These are phyloP conservation scores for Saposhnikovia divaricata DNA, from an alignment of 129 eudicot genomes.

Conservation along the genomic window DNA sequence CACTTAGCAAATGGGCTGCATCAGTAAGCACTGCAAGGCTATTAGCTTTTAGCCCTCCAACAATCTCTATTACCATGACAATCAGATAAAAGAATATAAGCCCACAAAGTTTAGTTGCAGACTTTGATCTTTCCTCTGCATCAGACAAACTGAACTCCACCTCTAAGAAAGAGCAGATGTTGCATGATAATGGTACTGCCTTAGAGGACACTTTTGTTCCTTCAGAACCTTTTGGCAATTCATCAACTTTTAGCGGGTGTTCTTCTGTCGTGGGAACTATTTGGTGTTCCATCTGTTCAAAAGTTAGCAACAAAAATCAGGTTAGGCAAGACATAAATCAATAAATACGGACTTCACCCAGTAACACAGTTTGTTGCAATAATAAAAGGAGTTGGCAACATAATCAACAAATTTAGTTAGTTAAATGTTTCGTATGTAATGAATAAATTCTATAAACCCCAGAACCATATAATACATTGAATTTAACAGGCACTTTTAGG, in stretches of 20 bases:
- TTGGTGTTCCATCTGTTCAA: conserved; percentile 41
- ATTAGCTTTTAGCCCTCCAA: conserved; percentile 67
- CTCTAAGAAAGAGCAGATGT: conserved; percentile 35
- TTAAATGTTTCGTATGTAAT: no score
- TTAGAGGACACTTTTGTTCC: conserved; percentile 5
- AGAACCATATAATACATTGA: not conserved
- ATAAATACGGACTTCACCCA: not conserved
- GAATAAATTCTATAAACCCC: not conserved
- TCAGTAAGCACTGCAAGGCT: conserved; percentile 77
- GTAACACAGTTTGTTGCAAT: not conserved
- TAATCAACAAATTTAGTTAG: not conserved
- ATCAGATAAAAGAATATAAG: conserved; percentile 41
- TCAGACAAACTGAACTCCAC: conserved; percentile 26
- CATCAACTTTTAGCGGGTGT: conserved; percentile 21
- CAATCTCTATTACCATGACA: conserved; percentile 51
- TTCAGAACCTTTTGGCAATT: conserved; percentile 17
- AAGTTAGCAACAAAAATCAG: not conserved
- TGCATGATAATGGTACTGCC: conserved; percentile 18
- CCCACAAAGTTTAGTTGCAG: conserved; percentile 43
- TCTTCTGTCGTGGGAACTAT: conserved; percentile 16
- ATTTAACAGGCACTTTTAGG: not conserved
- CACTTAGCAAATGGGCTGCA: conserved; percentile 62
- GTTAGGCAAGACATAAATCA: not conserved
- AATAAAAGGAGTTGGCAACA: not conserved
- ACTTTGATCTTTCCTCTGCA: conserved; percentile 37